Evolutionary conservation across 1,284 basidiomycete genomes (phyloP).

Genomic region (Sparassis latifolia): DNA sequence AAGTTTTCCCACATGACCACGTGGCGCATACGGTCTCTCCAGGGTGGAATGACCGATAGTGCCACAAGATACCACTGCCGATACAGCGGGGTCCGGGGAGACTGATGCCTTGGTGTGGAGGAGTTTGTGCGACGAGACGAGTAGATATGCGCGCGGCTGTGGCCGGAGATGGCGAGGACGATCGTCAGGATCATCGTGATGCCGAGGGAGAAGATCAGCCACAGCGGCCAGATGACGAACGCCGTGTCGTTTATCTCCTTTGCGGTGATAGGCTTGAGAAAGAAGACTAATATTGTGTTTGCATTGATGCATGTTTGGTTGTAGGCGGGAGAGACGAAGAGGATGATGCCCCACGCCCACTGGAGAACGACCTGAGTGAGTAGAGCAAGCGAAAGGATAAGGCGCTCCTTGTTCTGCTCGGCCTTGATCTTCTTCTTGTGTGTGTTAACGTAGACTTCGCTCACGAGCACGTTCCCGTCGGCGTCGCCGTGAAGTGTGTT

Average conservation of each 20-base stretch:
- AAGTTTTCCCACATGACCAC: slow-evolving; percentile 17
- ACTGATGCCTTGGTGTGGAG: neutral
- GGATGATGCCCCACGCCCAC: slow-evolving; percentile 25
- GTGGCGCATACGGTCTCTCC: slow-evolving; percentile 10
- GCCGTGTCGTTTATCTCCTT: slow-evolving; percentile 14
- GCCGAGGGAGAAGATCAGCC: slow-evolving; percentile 23
- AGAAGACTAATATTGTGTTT: slow-evolving; percentile 19
- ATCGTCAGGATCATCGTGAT: slow-evolving; percentile 20
- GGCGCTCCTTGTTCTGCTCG: slow-evolving; percentile 17
- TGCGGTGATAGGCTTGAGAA: slow-evolving; percentile 14
- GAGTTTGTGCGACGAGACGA: slow-evolving; percentile 3
- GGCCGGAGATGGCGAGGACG: slow-evolving; percentile 20
- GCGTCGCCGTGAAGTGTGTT: slow-evolving; percentile 3
- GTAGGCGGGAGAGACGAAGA: slow-evolving; percentile 23
- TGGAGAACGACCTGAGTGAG: slow-evolving; percentile 25
- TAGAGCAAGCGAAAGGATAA: slow-evolving; percentile 22
- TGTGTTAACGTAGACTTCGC: slow-evolving; percentile 10
- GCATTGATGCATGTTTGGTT: slow-evolving; percentile 21
- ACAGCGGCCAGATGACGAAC: slow-evolving; percentile 22
- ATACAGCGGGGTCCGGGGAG: slow-evolving; percentile 7
- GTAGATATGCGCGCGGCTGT: slow-evolving; percentile 11
- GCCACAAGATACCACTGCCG: slow-evolving; percentile 7
- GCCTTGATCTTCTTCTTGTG: slow-evolving; percentile 13
- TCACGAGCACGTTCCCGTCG: slow-evolving; percentile 7
- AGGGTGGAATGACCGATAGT: slow-evolving; percentile 5